phyloP scores from a whole-genome alignment of 140 eudicot species.

The Anethum foeniculum region DNA sequence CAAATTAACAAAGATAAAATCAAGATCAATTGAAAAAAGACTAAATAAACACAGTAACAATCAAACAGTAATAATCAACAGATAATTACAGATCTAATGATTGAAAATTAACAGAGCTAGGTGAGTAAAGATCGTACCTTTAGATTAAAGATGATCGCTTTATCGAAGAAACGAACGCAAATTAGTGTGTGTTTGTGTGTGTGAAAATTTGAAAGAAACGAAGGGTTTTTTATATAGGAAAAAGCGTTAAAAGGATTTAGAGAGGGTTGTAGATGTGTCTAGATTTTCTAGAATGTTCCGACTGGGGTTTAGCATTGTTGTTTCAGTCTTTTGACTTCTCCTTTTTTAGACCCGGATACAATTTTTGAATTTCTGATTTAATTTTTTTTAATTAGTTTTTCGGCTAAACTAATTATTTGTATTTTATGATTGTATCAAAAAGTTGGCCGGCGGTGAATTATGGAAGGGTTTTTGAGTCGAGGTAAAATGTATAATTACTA shows the following conservation, averaged over 20 bases:
- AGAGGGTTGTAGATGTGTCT: not conserved
- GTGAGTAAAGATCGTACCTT: not conserved
- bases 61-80: not conserved
- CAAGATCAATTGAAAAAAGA: not conserved
- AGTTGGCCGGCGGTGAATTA: too few species aligned
- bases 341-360: too few species aligned
- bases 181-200: not conserved
- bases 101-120: not conserved
- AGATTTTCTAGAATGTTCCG: not conserved
- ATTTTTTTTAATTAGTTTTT: too few species aligned
- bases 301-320: not conserved
- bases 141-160: not conserved
- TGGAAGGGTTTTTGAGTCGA: too few species aligned
- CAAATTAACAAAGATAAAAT: not conserved
- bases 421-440: too few species aligned
- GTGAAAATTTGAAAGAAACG: not conserved
- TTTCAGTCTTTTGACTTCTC: too few species aligned
- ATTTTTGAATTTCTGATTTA: too few species aligned
- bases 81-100: not conserved
- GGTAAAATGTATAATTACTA: too few species aligned
- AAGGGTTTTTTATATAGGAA: not conserved
- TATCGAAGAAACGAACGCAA: not conserved
- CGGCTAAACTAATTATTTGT: too few species aligned
- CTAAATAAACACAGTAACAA: not conserved
- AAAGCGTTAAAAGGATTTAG: not conserved